Conservation (phyloP, 352 stramenopile species). For the Phytophthora brassicae region DNA sequence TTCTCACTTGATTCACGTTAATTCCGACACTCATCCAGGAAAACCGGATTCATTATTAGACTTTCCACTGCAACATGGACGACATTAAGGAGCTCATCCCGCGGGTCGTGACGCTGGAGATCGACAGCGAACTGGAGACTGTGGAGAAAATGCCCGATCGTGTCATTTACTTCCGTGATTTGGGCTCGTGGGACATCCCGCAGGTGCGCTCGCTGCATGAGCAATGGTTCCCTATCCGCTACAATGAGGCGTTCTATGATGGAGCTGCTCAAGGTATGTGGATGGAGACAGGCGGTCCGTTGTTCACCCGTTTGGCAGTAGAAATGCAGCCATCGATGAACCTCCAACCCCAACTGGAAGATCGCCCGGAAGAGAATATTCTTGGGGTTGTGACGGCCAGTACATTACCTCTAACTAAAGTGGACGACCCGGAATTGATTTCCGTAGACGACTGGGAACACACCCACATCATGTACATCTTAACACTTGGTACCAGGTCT, state of each 20-base stretch:
- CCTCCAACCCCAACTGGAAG: slow-evolving; percentile 8
- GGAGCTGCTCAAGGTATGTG: slow-evolving; percentile 84
- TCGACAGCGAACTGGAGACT: slow-evolving; percentile 17
- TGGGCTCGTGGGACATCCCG: slow-evolving; percentile 84
- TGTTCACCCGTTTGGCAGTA: slow-evolving; percentile 91
- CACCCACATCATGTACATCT: slow-evolving; percentile 95
- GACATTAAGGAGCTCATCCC: slow-evolving; percentile 13
- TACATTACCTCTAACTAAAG: slow-evolving; percentile 72
- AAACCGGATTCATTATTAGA: too few species aligned
- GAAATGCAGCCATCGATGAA: slow-evolving; percentile 35
- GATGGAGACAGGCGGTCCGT: slow-evolving; percentile 80
- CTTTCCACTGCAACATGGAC: background rate
- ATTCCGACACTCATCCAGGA: too few species aligned
- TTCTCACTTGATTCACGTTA: too few species aligned
- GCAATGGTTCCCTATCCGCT: slow-evolving; percentile 96
- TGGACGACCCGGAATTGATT: slow-evolving; percentile 65
- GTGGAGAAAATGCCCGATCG: slow-evolving; percentile 26
- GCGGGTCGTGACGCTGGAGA: slow-evolving; percentile 25
- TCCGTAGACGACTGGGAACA: slow-evolving; percentile 59
- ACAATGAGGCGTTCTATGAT: slow-evolving; percentile 96
- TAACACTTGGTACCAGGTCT: slow-evolving; percentile 91
- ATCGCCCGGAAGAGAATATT: slow-evolving; percentile 47
- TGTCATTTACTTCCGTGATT: slow-evolving; percentile 67
- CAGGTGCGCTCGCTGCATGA: slow-evolving; percentile 94
- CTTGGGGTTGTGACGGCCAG: slow-evolving; percentile 91